Base-by-base conservation (phyloP, 331 rosid genomes). In the Malus hybrid region DNA sequence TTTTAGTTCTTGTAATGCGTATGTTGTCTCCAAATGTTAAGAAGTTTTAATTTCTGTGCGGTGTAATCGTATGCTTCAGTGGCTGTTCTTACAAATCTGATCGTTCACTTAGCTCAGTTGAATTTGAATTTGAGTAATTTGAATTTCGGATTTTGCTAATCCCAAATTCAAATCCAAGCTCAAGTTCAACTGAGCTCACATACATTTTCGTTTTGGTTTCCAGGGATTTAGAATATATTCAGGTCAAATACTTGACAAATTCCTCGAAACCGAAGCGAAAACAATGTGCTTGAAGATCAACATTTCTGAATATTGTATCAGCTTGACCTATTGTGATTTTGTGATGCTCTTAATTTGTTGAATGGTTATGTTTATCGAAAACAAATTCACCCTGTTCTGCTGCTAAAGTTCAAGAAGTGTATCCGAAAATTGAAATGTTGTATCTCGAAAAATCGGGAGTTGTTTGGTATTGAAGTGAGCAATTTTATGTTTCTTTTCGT, bases 391-490 rank as follows among this genome's bases (percentile, higher is more conserved):
- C 5, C 3, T 66, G 16, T 3, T 33, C 36, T 60, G 33, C 55
- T 60, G 10, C 12, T 7, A 36, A 66, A 36, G 48, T 36, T 66
- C 34, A 14, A 13, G 48, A 8, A 60, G 56, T 44, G 10, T n/a
- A 56, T n/a, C 0, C 0, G 56, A 50, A 12, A 50, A 12, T 56
- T 56, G 27, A n/a, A 8, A n/a, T 56, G 22, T 56, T 56, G 62
- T n/a, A 7, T 56, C 20, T 39, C 9, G 2, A 59, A 36, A 71
- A 60, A 5, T 59, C 4, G 59, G 75, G 18, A 27, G 71, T 67
- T 81, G 70, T 29, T 76, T 61, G n/a, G 39, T 27, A 33, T 66
- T n/a, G 56, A 22, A n/a, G 4, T n/a, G 63, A 85, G 73, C 80
- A 22, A 34, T 36, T 61, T 11, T 69, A 42, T 71, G 33, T 42